Evolutionary conservation across 176 grass and related monocot species (phyloP).

Genomic region (Bromus sterilis): DNA sequence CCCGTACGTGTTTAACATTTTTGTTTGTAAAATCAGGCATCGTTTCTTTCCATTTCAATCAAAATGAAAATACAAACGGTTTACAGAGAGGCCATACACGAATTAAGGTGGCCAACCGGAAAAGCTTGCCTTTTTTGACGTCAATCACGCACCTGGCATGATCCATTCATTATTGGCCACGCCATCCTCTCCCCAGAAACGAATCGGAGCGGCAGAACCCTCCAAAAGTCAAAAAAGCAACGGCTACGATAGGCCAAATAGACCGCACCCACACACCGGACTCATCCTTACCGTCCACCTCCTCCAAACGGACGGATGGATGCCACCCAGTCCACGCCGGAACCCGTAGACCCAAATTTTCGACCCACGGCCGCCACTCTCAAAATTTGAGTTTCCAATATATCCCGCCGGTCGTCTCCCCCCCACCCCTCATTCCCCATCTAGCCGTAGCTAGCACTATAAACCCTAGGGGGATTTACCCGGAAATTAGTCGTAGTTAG

Average conservation of each 20-base stretch:
- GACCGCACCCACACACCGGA: neutral
- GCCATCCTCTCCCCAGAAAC: neutral
- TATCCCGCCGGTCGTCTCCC: conserved; percentile 10
- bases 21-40: no score
- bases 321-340: neutral
- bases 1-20: no score
- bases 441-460: neutral
- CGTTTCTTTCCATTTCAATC: no score
- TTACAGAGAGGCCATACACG: no score
- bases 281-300: neutral
- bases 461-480: neutral
- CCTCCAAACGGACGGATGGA: neutral
- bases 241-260: neutral
- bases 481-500: neutral
- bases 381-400: conserved; percentile 8
- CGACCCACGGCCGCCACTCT: neutral
- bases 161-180: neutral
- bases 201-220: neutral
- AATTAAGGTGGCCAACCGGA: neutral
- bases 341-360: neutral
- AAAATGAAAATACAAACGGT: no score
- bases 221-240: conserved; percentile 6
- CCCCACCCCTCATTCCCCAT: neutral
- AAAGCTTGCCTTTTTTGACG: neutral
- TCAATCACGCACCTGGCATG: neutral